phyloP scores from a whole-genome alignment of 1,139 yeast species.

The Wickerhamomyces sp. region DNA sequence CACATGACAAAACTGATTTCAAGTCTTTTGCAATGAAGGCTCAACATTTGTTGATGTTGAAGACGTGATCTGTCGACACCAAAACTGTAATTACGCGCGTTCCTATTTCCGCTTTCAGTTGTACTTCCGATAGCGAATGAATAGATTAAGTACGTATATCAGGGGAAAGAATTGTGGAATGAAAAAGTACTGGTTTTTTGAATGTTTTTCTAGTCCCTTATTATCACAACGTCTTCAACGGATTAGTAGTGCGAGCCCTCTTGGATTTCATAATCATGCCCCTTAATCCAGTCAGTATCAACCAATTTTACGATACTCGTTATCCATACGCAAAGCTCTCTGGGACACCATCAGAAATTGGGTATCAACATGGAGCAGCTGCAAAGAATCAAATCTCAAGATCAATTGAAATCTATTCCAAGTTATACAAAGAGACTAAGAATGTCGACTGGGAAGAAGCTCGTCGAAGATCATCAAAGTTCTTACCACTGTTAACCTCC shows the following conservation, averaged over 20 bases:
- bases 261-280: not conserved
- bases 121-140: too few relatives aligned
- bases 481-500: conserved; percentile 9
- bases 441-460: conserved; percentile 18
- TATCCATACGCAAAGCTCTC: conserved; percentile 12
- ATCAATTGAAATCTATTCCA: conserved; percentile 14
- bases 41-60: too few relatives aligned
- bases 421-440: conserved; percentile 13
- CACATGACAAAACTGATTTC: conserved; percentile 26
- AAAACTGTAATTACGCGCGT: too few relatives aligned
- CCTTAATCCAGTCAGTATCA: not conserved
- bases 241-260: not conserved
- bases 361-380: conserved; percentile 15
- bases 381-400: conserved; percentile 13
- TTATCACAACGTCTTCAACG: too few relatives aligned
- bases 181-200: too few relatives aligned
- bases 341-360: conserved; percentile 16
- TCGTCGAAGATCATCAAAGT: conserved; percentile 10
- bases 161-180: too few relatives aligned
- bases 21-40: not conserved
- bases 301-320: conserved; percentile 17
- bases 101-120: too few relatives aligned
- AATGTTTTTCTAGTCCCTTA: too few relatives aligned
- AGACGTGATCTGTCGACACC: too few relatives aligned
- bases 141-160: too few relatives aligned